Percentiles rank a stretch among this genome's conserved stretches.
These are phyloP conservation scores for Colletotrichum cereale DNA, from an alignment of 2,329 filamentous ascomycete genomes.

Conservation along the genomic window DNA sequence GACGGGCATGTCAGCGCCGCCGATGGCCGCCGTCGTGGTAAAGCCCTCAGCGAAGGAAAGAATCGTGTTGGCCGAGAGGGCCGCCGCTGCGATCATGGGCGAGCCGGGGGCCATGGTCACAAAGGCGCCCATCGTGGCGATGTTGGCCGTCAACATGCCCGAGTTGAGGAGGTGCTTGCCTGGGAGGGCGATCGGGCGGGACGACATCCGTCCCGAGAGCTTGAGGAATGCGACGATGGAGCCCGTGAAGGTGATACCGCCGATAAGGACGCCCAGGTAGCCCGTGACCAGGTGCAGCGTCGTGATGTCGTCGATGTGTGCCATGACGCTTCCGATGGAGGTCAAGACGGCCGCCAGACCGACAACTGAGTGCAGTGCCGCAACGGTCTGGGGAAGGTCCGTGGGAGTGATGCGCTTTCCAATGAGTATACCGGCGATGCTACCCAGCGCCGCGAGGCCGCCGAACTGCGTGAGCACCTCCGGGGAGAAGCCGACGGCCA, in stretches of 20 bases:
- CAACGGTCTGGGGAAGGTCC: conserved; percentile 89
- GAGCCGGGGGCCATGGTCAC: conserved; percentile 84
- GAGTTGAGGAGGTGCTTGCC: conserved; percentile 83
- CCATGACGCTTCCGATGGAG: conserved; percentile 87
- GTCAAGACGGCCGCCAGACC: conserved; percentile 90
- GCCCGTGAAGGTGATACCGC: conserved; percentile 90
- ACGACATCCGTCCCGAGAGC: conserved; percentile 85
- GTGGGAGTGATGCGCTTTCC: conserved; percentile 90
- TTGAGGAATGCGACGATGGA: conserved; percentile 92
- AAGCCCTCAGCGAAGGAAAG: conserved; percentile 89
- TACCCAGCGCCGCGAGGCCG: conserved; percentile 79
- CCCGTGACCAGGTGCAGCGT: conserved; percentile 87
- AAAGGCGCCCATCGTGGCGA: conserved; percentile 87
- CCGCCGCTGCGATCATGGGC: conserved; percentile 82
- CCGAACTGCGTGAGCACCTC: conserved; percentile 85
- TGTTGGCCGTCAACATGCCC: conserved; percentile 79
- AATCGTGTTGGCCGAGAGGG: conserved; percentile 79
- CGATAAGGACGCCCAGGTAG: conserved; percentile 88
- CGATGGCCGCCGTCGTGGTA: conserved; percentile 89
- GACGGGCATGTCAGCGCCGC: conserved; percentile 94
- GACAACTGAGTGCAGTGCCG: conserved; percentile 89
- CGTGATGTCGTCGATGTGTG: conserved; percentile 65
- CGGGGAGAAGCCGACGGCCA: conserved; percentile 83
- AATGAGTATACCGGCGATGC: conserved; percentile 78
- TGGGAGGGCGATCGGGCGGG: conserved; percentile 77